A percentile compares a stretch with the other conserved stretches of the same genome.
These are phyloP conservation scores for Cercospora sesami DNA, from an alignment of 2,329 filamentous ascomycete species.

Conservation along the genomic window DNA sequence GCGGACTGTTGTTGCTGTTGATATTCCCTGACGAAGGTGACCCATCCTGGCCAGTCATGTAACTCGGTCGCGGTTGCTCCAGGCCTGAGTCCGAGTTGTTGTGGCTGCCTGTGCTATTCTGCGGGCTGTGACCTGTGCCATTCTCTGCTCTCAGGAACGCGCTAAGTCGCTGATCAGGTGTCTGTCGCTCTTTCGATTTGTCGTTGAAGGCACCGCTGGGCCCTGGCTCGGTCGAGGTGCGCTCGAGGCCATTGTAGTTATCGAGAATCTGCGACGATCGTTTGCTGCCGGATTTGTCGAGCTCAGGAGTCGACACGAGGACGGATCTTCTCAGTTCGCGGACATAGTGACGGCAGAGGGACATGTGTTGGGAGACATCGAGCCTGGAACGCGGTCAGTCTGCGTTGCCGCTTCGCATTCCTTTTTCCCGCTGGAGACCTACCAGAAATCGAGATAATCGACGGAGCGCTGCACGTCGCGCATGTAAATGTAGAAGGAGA, in stretches of 20 bases:
- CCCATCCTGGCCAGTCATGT: conserved; percentile 56
- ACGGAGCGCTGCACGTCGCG: conserved; percentile 96
- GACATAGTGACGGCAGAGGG: conserved; percentile 93
- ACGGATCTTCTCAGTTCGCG: conserved; percentile 91
- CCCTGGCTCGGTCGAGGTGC: conserved; percentile 35
- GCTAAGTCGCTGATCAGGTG: conserved; percentile 84
- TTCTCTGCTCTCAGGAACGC: conserved; percentile 66
- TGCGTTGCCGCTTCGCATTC: background rate
- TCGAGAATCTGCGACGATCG: conserved; percentile 78
- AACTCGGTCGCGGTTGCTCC: conserved; percentile 58
- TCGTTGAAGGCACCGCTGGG: conserved; percentile 39
- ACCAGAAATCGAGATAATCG: conserved; percentile 99
- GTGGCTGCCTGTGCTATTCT: conserved; percentile 49
- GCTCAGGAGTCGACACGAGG: conserved; percentile 86
- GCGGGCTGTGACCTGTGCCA: conserved; percentile 49
- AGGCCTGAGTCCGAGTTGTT: conserved; percentile 39
- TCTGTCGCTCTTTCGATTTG: conserved; percentile 54
- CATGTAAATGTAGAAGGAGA: conserved; percentile 99
- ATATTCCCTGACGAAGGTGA: conserved; percentile 31
- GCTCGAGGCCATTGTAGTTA: conserved; percentile 53
- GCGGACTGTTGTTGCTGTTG: conserved; percentile 78
- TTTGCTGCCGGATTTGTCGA: conserved; percentile 76
- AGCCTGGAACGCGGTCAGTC: conserved; percentile 63
- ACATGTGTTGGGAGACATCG: conserved; percentile 99
- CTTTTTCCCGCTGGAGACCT: conserved; percentile 39